These are phyloP conservation scores for Fusarium sp. DNA, from an alignment of 2,329 filamentous ascomycete genomes.

Conservation along the genomic window DNA sequence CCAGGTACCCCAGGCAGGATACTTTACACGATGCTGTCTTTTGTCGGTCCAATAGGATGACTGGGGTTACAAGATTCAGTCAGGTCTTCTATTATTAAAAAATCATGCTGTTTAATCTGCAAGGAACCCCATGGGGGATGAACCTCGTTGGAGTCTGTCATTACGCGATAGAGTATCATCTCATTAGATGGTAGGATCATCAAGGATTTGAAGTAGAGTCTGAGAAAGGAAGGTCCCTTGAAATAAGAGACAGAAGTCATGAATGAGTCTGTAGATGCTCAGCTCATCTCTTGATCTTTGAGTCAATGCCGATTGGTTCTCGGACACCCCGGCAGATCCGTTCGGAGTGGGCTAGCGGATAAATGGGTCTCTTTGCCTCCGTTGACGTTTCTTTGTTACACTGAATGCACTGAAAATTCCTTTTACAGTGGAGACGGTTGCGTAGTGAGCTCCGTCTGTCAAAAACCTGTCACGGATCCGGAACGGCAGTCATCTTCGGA, in stretches of 20 bases:
- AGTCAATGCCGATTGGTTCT: constrained; percentile 27
- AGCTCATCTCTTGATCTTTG: background rate
- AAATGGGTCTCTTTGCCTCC: constrained; percentile 16
- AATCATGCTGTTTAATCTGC: background rate
- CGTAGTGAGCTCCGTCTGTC: constrained; percentile 1
- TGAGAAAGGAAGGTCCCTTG: constrained; percentile 28
- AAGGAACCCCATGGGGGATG: constrained; percentile 35
- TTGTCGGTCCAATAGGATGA: constrained; percentile 14
- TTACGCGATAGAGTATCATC: constrained; percentile 35
- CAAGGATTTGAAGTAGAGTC: background rate
- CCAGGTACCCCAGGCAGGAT: constrained; percentile 2
- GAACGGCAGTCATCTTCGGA: constrained; percentile 3
- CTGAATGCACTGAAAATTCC: background rate
- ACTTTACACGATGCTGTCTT: background rate
- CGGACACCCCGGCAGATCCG: constrained; percentile 30
- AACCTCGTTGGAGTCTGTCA: background rate
- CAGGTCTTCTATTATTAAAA: background rate
- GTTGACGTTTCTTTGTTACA: constrained; percentile 4
- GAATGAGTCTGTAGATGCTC: constrained; percentile 2
- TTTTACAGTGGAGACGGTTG: constrained; percentile 6
- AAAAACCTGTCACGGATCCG: constrained; percentile 1
- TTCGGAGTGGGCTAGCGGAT: constrained; percentile 19
- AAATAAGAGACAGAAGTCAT: background rate
- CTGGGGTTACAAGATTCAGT: constrained; percentile 9
- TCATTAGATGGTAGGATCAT: background rate